These are phyloP conservation scores for Paxillus involutus DNA, from an alignment of 768 basidiomycete species.

Conservation along the genomic window DNA sequence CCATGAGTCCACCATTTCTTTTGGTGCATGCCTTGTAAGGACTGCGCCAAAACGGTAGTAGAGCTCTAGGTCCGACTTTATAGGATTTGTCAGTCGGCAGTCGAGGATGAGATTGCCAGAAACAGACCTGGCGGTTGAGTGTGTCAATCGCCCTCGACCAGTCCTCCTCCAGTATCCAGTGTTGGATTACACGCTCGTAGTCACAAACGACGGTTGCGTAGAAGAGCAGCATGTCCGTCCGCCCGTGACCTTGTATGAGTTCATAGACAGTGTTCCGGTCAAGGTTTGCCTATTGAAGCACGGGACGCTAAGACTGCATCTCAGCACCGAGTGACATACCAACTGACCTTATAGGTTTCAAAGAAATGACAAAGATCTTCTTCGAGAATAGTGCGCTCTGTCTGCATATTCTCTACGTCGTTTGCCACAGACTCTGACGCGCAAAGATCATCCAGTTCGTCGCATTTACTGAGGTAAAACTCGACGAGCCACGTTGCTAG, in stretches of 20 bases:
- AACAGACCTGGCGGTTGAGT: slow-evolving; percentile 80
- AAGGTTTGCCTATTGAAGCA: slow-evolving; percentile 64
- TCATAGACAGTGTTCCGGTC: slow-evolving; percentile 88
- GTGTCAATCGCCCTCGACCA: slow-evolving; percentile 90
- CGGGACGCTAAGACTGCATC: not conserved
- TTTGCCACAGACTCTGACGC: slow-evolving; percentile 81
- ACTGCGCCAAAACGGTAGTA: slow-evolving; percentile 94
- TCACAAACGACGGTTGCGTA: slow-evolving; percentile 85
- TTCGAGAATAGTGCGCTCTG: slow-evolving; percentile 80
- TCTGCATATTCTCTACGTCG: slow-evolving; percentile 81
- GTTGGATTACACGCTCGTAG: slow-evolving; percentile 79
- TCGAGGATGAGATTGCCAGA: not conserved
- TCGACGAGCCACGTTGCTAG: slow-evolving; percentile 98
- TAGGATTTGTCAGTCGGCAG: slow-evolving; percentile 3
- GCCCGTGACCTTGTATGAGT: slow-evolving; percentile 89
- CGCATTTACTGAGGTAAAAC: slow-evolving; percentile 95
- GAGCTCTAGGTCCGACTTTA: slow-evolving; percentile 76
- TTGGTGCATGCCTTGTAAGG: slow-evolving; percentile 82
- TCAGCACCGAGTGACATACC: not conserved
- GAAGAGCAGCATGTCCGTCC: slow-evolving; percentile 89
- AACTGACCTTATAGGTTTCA: slow-evolving; percentile 83
- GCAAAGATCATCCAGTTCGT: slow-evolving; percentile 91
- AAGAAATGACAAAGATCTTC: slow-evolving; percentile 94
- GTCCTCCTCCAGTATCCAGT: slow-evolving; percentile 90
- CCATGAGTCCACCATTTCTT: slow-evolving; percentile 92